A percentile compares a stretch with the other conserved stretches of the same genome.
Evolutionary conservation across 2,329 filamentous ascomycete genomes (phyloP).

Genomic region (Pestalotiopsis sp.): DNA sequence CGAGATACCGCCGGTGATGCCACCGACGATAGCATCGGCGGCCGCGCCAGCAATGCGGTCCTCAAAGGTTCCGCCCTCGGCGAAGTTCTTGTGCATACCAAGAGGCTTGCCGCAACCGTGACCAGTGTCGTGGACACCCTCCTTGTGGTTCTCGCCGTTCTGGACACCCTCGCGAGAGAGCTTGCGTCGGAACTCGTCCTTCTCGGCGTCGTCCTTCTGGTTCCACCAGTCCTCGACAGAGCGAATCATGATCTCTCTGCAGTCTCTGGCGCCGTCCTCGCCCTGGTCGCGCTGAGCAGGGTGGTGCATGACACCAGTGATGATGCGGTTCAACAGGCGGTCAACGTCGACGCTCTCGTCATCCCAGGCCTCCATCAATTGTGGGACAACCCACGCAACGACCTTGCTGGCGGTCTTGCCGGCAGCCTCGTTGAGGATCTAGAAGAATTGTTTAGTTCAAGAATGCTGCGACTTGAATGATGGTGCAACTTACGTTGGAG

Average conservation of each 20-base stretch:
- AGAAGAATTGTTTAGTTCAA: background rate
- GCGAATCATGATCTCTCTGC: constrained; percentile 77
- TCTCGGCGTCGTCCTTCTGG: constrained; percentile 62
- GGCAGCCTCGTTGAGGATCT: constrained; percentile 84
- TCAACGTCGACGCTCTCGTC: constrained; percentile 72
- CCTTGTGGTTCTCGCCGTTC: constrained; percentile 81
- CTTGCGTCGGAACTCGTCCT: constrained; percentile 71
- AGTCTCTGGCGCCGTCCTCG: constrained; percentile 71
- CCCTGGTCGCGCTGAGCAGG: constrained; percentile 76
- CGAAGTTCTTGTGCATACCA: constrained; percentile 71
- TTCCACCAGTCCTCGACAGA: constrained; percentile 84
- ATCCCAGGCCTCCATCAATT: constrained; percentile 87
- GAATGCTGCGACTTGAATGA: background rate
- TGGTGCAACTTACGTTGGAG: constrained; percentile 63
- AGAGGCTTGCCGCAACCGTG: constrained; percentile 83
- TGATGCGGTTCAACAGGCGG: constrained; percentile 73
- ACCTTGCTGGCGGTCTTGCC: constrained; percentile 80
- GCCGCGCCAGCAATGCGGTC: constrained; percentile 60
- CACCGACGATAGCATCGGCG: constrained; percentile 59
- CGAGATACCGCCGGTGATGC: constrained; percentile 57
- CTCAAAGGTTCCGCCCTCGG: constrained; percentile 50
- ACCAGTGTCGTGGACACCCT: constrained; percentile 80
- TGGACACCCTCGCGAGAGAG: constrained; percentile 79
- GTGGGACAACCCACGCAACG: constrained; percentile 84
- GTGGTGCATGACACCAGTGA: constrained; percentile 84